Evolutionary conservation across 257 asterid genomes (phyloP).

Genomic region (Ligustrum vulgare): DNA sequence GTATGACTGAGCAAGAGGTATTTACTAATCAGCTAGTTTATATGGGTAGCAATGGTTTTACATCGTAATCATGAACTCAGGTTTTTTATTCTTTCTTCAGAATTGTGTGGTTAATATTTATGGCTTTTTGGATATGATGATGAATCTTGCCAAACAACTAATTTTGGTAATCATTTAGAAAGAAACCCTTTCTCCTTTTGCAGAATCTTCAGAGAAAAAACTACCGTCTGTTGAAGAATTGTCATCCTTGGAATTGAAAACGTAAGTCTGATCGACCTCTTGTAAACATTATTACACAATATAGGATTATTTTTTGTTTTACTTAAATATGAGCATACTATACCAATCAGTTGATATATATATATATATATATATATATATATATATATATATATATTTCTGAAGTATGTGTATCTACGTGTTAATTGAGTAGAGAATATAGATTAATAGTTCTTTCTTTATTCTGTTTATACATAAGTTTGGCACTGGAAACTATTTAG

Average conservation of each 20-base stretch:
- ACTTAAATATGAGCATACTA: not conserved
- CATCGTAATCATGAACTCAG: not conserved
- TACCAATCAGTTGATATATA: constrained; percentile 1
- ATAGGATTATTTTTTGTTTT: not conserved
- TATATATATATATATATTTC: too few species aligned
- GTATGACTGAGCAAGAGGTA: not conserved
- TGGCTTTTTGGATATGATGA: not conserved
- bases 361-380: too few species aligned
- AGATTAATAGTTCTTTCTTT: not conserved
- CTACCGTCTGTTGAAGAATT: constrained; percentile 41
- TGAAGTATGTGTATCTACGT: not conserved
- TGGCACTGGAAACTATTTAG: not conserved
- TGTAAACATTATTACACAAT: not conserved
- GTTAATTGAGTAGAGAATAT: not conserved
- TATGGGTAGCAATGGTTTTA: not conserved
- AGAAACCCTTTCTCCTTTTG: not conserved
- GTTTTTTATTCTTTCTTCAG: not conserved
- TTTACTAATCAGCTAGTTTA: not conserved
- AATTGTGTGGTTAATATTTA: not conserved
- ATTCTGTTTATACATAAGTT: not conserved
- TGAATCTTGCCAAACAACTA: not conserved
- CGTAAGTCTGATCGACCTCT: constrained; percentile 35
- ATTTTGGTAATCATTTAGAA: not conserved
- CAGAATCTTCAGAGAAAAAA: constrained; percentile 46
- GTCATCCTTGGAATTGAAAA: constrained; percentile 50